Conservation (phyloP, 305 asterid species). For the Fraxinus angustifolia region DNA sequence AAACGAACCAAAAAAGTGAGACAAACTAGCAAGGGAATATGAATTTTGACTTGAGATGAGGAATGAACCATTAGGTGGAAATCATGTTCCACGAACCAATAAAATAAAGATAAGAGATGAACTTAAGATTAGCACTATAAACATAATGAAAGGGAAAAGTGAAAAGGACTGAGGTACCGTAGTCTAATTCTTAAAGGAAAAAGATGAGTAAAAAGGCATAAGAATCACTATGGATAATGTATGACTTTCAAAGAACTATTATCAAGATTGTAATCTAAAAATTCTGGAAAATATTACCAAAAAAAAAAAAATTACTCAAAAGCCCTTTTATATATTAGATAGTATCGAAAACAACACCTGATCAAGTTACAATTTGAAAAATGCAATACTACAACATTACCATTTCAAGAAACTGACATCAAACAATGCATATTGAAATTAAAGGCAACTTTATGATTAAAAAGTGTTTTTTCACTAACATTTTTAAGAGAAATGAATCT, state of each 20-base stretch:
- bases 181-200: neutral
- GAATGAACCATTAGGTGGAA: neutral
- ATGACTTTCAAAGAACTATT: neutral
- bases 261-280: neutral
- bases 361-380: neutral
- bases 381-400: neutral
- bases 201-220: neutral
- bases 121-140: neutral
- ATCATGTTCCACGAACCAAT: neutral
- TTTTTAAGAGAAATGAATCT: neutral
- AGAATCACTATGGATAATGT: neutral
- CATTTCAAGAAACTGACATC: neutral
- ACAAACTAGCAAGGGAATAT: neutral
- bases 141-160: neutral
- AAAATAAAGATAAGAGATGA: neutral
- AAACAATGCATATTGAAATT: neutral
- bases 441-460: neutral
- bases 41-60: neutral
- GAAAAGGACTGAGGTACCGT: neutral
- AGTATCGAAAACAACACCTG: neutral
- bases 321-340: neutral
- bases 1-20: neutral
- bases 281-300: neutral
- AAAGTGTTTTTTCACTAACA: neutral
- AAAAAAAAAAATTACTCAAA: neutral